phyloP scores from a whole-genome alignment of 257 asterid species.

The Cordia subcordata region DNA sequence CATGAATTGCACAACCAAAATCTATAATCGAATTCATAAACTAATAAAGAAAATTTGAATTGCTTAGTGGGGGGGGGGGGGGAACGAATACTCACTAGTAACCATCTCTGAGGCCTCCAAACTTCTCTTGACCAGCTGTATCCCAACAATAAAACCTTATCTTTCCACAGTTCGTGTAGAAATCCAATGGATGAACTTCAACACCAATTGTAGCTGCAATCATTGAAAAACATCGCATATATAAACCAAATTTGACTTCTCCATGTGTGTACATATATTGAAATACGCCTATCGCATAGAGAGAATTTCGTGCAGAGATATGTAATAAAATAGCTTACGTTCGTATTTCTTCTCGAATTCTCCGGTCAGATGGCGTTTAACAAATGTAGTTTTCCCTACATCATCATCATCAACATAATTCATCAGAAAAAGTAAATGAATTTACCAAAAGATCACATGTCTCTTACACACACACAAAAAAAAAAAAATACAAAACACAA shows the following conservation, averaged over 20 bases:
- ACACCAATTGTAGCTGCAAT: conserved; percentile 17
- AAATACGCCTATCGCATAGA: too few relatives aligned
- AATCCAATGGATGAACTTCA: conserved; percentile 29
- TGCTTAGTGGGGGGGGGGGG: too few relatives aligned
- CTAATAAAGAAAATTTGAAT: too few relatives aligned
- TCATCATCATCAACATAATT: neutral
- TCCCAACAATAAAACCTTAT: conserved; percentile 22
- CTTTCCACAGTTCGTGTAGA: conserved; percentile 25
- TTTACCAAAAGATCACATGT: neutral
- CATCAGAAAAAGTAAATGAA: too few relatives aligned
- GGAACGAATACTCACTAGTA: too few relatives aligned
- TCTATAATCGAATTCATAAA: too few relatives aligned
- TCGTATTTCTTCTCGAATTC: neutral
- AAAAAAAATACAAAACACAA: too few relatives aligned
- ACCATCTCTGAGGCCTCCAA: conserved; percentile 32
- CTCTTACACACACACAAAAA: too few relatives aligned
- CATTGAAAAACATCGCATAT: neutral
- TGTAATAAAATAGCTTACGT: neutral
- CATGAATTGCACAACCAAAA: too few relatives aligned
- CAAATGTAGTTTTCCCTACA: neutral
- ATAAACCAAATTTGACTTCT: neutral
- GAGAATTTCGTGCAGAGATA: too few relatives aligned
- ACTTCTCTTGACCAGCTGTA: conserved; percentile 33
- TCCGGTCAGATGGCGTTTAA: neutral
- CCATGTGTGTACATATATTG: too few relatives aligned